Base-by-base conservation (phyloP, 192 early-diverging fungal species). In the Gaertneriomyces semiglobifer region DNA sequence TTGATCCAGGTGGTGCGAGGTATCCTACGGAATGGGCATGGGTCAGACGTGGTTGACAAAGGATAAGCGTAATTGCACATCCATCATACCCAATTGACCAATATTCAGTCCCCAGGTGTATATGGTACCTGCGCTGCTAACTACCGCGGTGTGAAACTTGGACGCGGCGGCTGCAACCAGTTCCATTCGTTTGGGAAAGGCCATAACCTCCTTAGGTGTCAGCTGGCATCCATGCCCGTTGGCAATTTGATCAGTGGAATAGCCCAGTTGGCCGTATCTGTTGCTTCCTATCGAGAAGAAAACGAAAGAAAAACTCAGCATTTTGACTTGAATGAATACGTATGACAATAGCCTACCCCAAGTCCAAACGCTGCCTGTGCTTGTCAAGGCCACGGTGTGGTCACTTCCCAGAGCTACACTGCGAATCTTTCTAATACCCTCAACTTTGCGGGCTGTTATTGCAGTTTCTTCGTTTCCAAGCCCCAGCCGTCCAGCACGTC, bases 71-170 rank as follows among this genome's bases (percentile, higher is more conserved):
- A 12, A 38, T 33, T 19, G 47, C 42, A 7, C n/a, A 5, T 33
- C 43, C 65, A 18, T 52, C 25, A 9, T 71, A 60, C 88, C 90
- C 12, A 93, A 67, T 68, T 92, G 90, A 5, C 91, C 91, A 57
- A 82, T 79, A 63, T 89, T 89, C 38, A 80, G 69, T 4, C 84
- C 84, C 91, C 91, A 87, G 69, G 88, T 53, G 80, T 88, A 79
- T 60, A 92, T 18, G 71, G 71, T 38, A 69, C 88, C 66, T 0
- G 70, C 74, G 18, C 74, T 62, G n/a, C 86, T 85, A 58, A 86
- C 84, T 0, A 83, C 82, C 9, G 77, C 84, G 0, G 89, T 77
- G 62, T 92, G 91, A 62, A 84, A 83, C 57, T 76, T 81, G 0
- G 87, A 87, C 4, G 88, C 87, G 18, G 88, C 87, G 1, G 77